A percentile compares a stretch with the other conserved stretches of the same genome.
Evolutionary conservation across 2,329 filamentous ascomycete genomes (phyloP).

Genomic region (Botrytis hyacinthi): DNA sequence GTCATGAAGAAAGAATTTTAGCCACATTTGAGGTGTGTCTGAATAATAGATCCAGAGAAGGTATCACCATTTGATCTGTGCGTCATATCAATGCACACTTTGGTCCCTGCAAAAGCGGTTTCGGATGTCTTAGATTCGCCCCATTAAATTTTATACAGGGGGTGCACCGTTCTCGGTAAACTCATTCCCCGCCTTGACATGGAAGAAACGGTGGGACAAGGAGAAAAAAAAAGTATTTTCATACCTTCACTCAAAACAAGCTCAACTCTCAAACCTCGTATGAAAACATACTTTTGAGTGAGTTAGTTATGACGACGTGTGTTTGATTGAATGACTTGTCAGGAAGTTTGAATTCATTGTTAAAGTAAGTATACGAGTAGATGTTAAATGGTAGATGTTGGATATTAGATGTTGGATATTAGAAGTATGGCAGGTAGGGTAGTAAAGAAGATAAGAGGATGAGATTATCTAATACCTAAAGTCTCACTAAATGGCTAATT

Average conservation of each 20-base stretch:
- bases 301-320: neutral
- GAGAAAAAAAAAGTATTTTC: neutral
- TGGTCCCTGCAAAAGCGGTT: constrained; percentile 4
- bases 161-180: constrained; percentile 1
- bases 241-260: constrained; percentile 4
- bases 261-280: neutral
- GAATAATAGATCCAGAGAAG: neutral
- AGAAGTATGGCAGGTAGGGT: neutral
- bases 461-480: neutral
- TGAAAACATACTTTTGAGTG: neutral
- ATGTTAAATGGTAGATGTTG: neutral
- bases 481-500: neutral
- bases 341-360: neutral
- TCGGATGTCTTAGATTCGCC: constrained; percentile 1
- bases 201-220: neutral
- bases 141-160: neutral
- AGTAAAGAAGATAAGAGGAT: neutral
- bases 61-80: neutral
- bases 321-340: neutral
- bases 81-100: neutral
- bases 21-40: neutral
- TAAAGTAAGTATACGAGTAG: neutral
- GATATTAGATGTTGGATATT: neutral
- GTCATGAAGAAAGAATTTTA: neutral
- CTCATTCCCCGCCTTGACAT: neutral